Base-by-base conservation (phyloP, 192 early-diverging fungal species). In the Backusella tuberculispora region DNA sequence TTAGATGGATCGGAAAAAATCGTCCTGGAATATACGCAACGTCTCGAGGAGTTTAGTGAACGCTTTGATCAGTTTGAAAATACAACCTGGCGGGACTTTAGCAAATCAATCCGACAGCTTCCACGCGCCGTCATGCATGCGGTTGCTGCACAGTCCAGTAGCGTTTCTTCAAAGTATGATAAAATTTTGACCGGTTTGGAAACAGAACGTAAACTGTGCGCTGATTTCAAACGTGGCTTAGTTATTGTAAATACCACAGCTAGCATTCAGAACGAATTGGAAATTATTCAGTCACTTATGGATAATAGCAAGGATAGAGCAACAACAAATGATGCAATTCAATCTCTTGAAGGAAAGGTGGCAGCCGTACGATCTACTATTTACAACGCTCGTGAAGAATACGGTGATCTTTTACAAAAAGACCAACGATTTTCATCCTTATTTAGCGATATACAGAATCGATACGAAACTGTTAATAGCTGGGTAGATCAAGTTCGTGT, bases 401-500 rank as follows among this genome's bases (percentile, higher is more conserved):
- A 63, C 69, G 66, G n/a, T 17, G 73, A 78, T 75, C 41, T 82
- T 9, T 13, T 63, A 17, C 19, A 47, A 12, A 41, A 41, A 9
- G 71, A 63, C 19, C 40, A 67, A 7, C 47, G 66, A 7, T 42
- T 78, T 7, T 26, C 47, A 14, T 29, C 37, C 1, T 45, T 50
- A 8, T 66, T 78, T 14, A 50, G 72, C 12, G n/a, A 48, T n/a
- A 56, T 56, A 3, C 56, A 78, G 1, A 42, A 75, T 8, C 26
- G 63, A 29, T 83, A 76, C 63, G 69, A 76, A 24, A 79, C 40
- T 0, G 77, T 83, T 1, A 64, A 60, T 21, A 72, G 74, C 41
- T 79, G 78, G 71, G 71, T 79, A 1, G 77, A 83, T 43, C 78
- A 70, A 53, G 77, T 83, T 1, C 76, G 84, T 17, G 69, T 81